Conservation (phyloP, 371 early-diverging fungal species). For the Polyrhizophydium stewartii region DNA sequence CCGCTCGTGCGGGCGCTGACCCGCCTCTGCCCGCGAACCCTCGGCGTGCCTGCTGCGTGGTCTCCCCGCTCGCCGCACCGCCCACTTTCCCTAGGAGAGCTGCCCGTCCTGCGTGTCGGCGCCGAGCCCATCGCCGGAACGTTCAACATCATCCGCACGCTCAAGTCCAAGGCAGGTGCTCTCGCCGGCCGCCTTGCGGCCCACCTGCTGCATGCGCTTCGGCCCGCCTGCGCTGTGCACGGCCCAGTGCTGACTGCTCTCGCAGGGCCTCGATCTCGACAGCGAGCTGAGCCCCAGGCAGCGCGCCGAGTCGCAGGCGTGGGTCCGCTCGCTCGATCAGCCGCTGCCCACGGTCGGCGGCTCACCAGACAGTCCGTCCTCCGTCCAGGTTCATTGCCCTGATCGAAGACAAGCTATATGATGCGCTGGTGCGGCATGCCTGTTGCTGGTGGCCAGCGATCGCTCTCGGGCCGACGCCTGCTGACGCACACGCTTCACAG, state of each 20-base stretch:
- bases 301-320: conserved; percentile 27
- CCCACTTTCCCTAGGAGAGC: conserved; percentile 21
- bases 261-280: conserved; percentile 33
- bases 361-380: neutral
- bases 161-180: conserved; percentile 26
- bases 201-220: neutral
- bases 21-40: neutral
- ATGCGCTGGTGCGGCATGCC: conserved; percentile 22
- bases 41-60: too few relatives aligned
- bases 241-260: neutral
- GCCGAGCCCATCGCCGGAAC: conserved; percentile 30
- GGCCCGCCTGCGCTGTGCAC: neutral
- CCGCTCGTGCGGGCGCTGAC: neutral
- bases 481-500: neutral
- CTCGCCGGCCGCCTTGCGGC: too few relatives aligned
- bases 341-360: too few relatives aligned
- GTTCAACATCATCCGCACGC: conserved; percentile 20
- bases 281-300: conserved; percentile 19
- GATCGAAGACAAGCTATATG: conserved; percentile 39
- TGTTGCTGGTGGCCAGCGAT: too few relatives aligned
- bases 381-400: conserved; percentile 23
- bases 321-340: neutral
- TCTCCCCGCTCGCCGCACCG: neutral
- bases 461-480: conserved; percentile 2
- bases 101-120: conserved; percentile 34